Base-by-base conservation (phyloP, 2,329 filamentous ascomycete genomes). In the Colletotrichum sp. region DNA sequence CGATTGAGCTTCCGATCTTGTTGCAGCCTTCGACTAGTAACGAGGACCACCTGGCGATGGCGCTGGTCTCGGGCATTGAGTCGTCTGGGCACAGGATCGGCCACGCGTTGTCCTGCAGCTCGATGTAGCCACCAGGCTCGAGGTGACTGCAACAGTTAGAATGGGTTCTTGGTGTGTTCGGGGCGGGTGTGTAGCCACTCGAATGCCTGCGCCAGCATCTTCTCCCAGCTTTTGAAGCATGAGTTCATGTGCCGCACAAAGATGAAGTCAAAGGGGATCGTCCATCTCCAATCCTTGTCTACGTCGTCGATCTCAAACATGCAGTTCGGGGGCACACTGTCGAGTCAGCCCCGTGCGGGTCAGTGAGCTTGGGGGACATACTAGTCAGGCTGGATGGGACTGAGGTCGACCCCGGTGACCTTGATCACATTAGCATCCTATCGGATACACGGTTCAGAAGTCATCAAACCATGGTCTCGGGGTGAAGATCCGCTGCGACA, bases 241-340 rank as follows among this genome's bases (percentile, higher is more conserved):
- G 80, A 81, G 9, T 79, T 80, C 78, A 86, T 81, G 73, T 81
- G 81, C 28, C 84, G 81, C 15, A 76, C 77, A 71, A 84, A 82
- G 60, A 86, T 82, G 69, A 82, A 85, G 72, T 86, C 85, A 55
- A 85, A 85, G 6, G 79, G 78, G 2, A 76, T 62, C 18, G 76
- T 71, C 44, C 78, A 85, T 6, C 80, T 80, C 85, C 85, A 86
- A 30, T 80, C 76, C 64, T 81, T 78, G 36, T 84, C 83, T 5
- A 80, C 75, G 73, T 86, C 84, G 70, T 86, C 84, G 71, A 86
- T 79, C 60, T 86, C 84, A 77, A 89, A 89, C 15, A 79, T 79
- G 62, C 87, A 82, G 72, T 90, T 90, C 1, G 85, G 84, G 1
- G 88, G 87, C 5, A 87, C 85, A 66, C 79, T 81, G 26, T 10